Base-by-base conservation (phyloP, 495 filamentous ascomycete species). In the Halenospora varia region DNA sequence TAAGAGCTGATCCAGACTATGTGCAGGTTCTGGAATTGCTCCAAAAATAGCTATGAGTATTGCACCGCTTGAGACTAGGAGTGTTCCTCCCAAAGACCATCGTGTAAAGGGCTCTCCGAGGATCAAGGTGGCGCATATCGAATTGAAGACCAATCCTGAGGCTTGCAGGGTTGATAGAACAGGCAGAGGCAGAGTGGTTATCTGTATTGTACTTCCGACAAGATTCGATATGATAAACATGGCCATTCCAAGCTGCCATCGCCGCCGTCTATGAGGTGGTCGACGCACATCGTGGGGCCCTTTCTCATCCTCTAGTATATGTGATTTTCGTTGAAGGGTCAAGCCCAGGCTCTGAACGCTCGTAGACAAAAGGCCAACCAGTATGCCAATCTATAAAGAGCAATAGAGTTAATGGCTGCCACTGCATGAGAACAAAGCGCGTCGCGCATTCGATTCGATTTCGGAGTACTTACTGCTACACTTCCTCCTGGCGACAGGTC, bases 291-390 rank as follows among this genome's bases (percentile, higher is more conserved):
- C 83, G 68, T 90, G 84, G 2, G 88, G 84, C 39, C 80, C 81
- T 73, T 96, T 96, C 73, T 93, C 90, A 74, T 97, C 94, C 77
- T 99, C 94, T 62, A 97, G 83, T 53, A 99, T 85, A 76, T 99
- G 94, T 55, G 93, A 97, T 71, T 99, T 99, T 70, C 94, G 89
- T 75, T 99, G 94, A 19, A 97, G 82, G n/a, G 94, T 99, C 61
- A 99, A 82, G 62, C 94, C 94, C 64, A 99, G 76, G 68, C 90
- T 95, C 70, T 99, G 94, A 18, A 97, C 80, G 66, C 90, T 91
- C 47, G 94, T 96, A 60, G 92, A 96, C 54, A 96, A 64, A 55
- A 99, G 80, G 60, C 94, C 94, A 68, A 97, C 93, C 50, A 96
- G 69, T 68, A 97, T 89, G 61, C 94, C 94, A 66, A 99, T 78